These are phyloP conservation scores for Cytospora piceicola DNA, from an alignment of 2,329 filamentous ascomycete species.

Conservation along the genomic window DNA sequence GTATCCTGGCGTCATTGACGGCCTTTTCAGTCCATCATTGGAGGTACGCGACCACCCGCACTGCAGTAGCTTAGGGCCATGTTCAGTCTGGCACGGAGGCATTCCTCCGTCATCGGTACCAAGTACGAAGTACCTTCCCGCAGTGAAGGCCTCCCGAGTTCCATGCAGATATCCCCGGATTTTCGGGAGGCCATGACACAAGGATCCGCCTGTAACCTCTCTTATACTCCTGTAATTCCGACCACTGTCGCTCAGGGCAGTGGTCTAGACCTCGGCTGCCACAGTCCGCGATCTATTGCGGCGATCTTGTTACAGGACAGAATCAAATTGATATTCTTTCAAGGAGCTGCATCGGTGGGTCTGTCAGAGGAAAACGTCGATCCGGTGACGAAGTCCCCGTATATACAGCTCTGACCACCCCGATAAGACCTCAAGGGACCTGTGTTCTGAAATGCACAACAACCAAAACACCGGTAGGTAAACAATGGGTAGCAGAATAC, in stretches of 20 bases:
- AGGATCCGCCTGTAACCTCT: neutral
- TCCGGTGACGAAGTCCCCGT: no score
- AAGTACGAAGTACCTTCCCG: neutral
- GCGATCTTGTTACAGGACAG: neutral
- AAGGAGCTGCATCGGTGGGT: no score
- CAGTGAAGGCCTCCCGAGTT: neutral
- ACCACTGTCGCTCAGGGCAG: slow-evolving; percentile 5
- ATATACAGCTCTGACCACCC: no score
- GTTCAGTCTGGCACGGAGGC: neutral
- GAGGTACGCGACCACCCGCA: slow-evolving; percentile 20
- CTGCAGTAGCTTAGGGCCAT: neutral
- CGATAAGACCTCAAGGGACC: no score
- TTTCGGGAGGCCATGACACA: neutral
- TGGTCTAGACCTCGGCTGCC: slow-evolving; percentile 14
- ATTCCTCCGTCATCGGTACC: neutral
- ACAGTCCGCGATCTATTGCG: neutral
- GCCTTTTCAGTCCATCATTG: slow-evolving; percentile 5
- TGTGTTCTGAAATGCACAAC: no score
- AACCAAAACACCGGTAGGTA: no score
- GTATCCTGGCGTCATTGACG: slow-evolving; percentile 11
- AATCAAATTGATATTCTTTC: no score
- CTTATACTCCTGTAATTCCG: no score
- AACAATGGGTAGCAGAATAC: no score
- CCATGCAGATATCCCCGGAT: slow-evolving; percentile 6
- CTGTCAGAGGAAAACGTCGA: no score